These are phyloP conservation scores for Rhodomyrtus psidioides DNA, from an alignment of 441 rosid species.

Conservation along the genomic window DNA sequence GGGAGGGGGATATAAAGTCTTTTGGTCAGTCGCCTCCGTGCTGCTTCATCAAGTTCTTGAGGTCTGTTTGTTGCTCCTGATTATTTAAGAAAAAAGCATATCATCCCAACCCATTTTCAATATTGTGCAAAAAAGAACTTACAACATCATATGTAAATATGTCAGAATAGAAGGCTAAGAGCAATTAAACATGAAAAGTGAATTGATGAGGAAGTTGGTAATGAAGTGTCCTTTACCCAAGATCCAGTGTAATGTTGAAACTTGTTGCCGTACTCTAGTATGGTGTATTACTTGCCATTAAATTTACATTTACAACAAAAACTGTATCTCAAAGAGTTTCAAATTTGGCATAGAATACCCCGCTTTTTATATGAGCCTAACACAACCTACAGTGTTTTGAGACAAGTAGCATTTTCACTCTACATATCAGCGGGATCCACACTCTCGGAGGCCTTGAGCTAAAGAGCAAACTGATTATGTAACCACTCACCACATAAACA, in stretches of 20 bases:
- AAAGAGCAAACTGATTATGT: too few species aligned
- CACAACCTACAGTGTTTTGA: too few species aligned
- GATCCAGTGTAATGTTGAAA: neutral
- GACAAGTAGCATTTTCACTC: too few species aligned
- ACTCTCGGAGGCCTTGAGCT: too few species aligned
- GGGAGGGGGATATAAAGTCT: constrained; percentile 94
- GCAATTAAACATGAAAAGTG: neutral
- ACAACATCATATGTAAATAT: neutral
- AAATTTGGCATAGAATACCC: neutral
- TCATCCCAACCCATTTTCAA: neutral
- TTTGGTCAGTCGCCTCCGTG: constrained; percentile 86
- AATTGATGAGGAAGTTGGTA: neutral
- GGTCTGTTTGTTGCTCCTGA: constrained; percentile 97
- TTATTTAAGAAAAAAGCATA: neutral
- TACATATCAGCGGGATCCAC: too few species aligned
- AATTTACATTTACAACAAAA: neutral
- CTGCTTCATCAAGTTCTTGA: constrained; percentile 98
- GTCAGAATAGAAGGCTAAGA: neutral
- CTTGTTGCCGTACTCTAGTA: neutral
- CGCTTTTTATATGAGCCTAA: too few species aligned
- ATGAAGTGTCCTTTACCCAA: neutral
- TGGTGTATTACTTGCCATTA: neutral
- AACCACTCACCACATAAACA: too few species aligned
- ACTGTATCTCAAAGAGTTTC: neutral
- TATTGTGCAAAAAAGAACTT: neutral